A percentile compares a stretch with the other conserved stretches of the same genome.
phyloP scores from a whole-genome alignment of 257 asterid species.

The Solanum bulbocastanum region DNA sequence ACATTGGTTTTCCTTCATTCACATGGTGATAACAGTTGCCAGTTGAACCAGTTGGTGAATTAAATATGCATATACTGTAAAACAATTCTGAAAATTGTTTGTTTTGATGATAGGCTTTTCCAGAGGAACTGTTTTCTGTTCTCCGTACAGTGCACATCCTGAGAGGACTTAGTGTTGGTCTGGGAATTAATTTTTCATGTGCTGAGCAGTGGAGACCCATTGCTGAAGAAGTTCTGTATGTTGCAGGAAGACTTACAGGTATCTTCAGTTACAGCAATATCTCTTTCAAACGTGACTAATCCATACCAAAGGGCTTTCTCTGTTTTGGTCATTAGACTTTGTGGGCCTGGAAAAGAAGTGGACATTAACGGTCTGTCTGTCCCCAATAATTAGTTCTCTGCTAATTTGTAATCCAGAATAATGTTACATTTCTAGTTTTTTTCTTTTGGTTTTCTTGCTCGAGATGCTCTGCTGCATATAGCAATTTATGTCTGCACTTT shows the following conservation, averaged over 20 bases:
- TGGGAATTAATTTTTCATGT: slow-evolving; percentile 85
- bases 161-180: slow-evolving; percentile 95
- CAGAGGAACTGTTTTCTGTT: slow-evolving; percentile 93
- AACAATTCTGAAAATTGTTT: background rate
- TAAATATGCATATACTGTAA: background rate
- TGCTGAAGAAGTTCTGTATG: slow-evolving; percentile 78
- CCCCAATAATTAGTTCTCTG: background rate
- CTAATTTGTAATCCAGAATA: background rate
- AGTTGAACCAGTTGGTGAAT: background rate
- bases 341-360: background rate
- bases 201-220: slow-evolving; percentile 96
- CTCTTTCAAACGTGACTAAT: background rate
- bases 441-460: background rate
- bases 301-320: background rate
- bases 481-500: background rate
- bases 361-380: background rate
- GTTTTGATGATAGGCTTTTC: slow-evolving; percentile 53
- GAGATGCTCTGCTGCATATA: background rate
- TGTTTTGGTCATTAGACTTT: background rate
- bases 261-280: background rate
- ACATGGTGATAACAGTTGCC: background rate
- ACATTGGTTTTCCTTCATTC: background rate
- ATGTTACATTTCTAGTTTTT: background rate
- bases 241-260: slow-evolving; percentile 73
- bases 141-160: slow-evolving; percentile 88